These are phyloP conservation scores for Santalum album DNA, from an alignment of 164 flowering plant species.

Conservation along the genomic window DNA sequence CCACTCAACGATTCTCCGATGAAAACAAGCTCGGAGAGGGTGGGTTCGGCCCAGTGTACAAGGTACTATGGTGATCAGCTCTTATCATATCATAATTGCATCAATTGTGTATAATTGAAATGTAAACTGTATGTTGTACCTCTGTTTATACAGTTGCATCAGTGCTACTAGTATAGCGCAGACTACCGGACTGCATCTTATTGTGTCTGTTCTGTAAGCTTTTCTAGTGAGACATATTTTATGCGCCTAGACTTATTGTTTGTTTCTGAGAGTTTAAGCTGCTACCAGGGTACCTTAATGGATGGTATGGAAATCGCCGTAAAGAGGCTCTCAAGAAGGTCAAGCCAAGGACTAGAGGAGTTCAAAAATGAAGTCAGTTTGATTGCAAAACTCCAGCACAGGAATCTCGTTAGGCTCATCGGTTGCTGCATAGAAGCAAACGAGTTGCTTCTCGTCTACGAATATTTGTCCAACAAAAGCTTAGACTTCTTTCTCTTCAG, in stretches of 20 bases:
- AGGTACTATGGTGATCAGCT: constrained; percentile 15
- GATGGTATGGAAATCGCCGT: not conserved
- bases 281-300: not conserved
- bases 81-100: constrained; percentile 13
- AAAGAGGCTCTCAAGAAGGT: not conserved
- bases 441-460: not conserved
- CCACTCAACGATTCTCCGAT: constrained; percentile 21
- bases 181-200: too few species aligned
- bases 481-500: not conserved
- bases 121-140: too few species aligned
- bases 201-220: too few species aligned
- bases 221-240: too few species aligned
- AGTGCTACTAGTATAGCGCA: too few species aligned
- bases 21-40: constrained; percentile 28
- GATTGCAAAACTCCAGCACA: not conserved
- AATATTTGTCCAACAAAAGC: not conserved
- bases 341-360: not conserved
- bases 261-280: too few species aligned
- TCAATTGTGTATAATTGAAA: constrained; percentile 21
- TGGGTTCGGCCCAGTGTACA: constrained; percentile 25
- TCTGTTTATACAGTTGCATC: too few species aligned
- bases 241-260: too few species aligned
- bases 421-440: not conserved
- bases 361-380: not conserved
- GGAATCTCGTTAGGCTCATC: not conserved